These are phyloP conservation scores for Candida loeiensis DNA, from an alignment of 805 yeast genomes.

Conservation along the genomic window DNA sequence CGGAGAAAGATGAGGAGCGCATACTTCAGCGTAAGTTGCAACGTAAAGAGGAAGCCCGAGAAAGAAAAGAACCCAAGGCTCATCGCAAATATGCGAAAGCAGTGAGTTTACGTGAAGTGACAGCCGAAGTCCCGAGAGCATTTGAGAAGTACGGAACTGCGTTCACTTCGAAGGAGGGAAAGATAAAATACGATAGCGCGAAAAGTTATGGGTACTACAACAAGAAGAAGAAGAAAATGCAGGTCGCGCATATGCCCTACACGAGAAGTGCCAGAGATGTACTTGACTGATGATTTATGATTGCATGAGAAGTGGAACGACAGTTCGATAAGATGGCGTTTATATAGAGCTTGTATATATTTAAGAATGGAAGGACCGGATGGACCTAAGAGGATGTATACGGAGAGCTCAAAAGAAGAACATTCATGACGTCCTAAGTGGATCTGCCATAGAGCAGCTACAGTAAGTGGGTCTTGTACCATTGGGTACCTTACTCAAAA, in stretches of 20 bases:
- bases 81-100: conserved; percentile 5
- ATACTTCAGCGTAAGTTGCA: conserved; percentile 21
- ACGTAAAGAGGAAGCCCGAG: conserved; percentile 10
- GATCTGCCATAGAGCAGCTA: no score
- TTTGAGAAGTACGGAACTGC: conserved; percentile 7
- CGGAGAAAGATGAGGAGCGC: conserved; percentile 45
- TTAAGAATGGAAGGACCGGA: neutral
- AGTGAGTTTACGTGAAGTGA: conserved; percentile 3
- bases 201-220: conserved; percentile 14
- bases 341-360: neutral
- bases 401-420: no score
- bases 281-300: conserved; percentile 9
- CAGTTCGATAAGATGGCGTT: neutral
- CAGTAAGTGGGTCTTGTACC: no score
- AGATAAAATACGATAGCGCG: conserved; percentile 13
- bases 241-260: conserved; percentile 16
- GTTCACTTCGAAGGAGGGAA: conserved; percentile 13
- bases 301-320: conserved; percentile 6
- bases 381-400: no score
- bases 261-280: conserved; percentile 24
- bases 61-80: conserved; percentile 6
- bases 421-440: no score
- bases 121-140: neutral
- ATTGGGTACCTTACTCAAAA: no score
- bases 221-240: conserved; percentile 8